phyloP scores from a whole-genome alignment of 2,329 filamentous ascomycete genomes.

The Aspergillus sp. region DNA sequence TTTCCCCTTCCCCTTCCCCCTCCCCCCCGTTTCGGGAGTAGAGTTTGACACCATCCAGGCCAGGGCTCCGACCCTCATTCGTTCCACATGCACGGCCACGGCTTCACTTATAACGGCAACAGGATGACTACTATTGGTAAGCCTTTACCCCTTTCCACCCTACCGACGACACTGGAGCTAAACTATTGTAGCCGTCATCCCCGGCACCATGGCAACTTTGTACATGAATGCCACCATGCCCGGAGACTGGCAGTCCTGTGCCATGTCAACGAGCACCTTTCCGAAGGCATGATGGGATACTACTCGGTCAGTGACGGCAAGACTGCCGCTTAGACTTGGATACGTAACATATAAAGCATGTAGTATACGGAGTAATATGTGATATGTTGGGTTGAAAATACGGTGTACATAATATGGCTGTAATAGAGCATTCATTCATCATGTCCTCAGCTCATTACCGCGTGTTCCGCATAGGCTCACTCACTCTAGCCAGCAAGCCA shows the following conservation, averaged over 20 bases:
- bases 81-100: constrained; percentile 23
- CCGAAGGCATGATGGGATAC: constrained; percentile 4
- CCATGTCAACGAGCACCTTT: constrained; percentile 6
- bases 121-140: constrained; percentile 1
- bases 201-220: constrained; percentile 18
- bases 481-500: too few species aligned
- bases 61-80: constrained; percentile 17
- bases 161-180: neutral
- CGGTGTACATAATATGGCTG: too few species aligned
- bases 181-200: constrained; percentile 9
- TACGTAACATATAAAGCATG: too few species aligned
- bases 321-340: too few species aligned
- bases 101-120: constrained; percentile 11
- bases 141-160: neutral
- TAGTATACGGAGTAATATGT: too few species aligned
- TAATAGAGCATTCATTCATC: too few species aligned
- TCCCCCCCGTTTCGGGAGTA: neutral
- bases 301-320: neutral
- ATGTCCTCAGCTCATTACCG: too few species aligned
- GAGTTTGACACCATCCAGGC: neutral
- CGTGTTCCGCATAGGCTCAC: too few species aligned
- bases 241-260: constrained; percentile 12
- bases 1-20: too few species aligned
- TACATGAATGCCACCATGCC: constrained; percentile 16
- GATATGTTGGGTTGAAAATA: too few species aligned